Evolutionary conservation across 208 protist species (phyloP), one percentile per base, ranked within the genome.

Genomic region (Leishmania martiniquensis): DNA sequence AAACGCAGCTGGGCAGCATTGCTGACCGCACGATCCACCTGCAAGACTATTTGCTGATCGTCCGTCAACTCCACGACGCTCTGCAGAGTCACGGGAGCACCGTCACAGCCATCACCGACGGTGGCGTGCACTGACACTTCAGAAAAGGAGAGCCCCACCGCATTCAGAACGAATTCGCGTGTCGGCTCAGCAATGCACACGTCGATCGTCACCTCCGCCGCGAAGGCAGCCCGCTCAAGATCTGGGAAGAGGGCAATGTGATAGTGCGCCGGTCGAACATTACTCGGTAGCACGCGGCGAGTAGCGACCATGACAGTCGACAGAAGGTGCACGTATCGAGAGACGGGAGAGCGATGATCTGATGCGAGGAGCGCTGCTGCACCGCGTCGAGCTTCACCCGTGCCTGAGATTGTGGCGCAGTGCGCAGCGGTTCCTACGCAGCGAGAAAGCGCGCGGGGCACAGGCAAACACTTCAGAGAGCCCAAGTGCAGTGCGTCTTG

Each of bases 211-310:
- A 97, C 90, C 37, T 76, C 70, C 13, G 90, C 91, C 6, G 60
- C 52, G 79, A 96, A 97, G n/a, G 83, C 86, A 70, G 93, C 91
- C 22, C 72, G 66, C 15, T 89, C 86, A 39, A 97, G 89, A 51
- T 95, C 86, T n/a, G 85, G 85, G 4, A 62, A 75, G 42, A 97
- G 82, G 73, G 78, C 71, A 2, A 97, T 68, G 45, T 89, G 88
- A 71, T 97, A 97, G 78, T 92, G 81, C 20, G 67, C 75, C 17
- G 92, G 89, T 63, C 42, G 80, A 55, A 90, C 87, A 54, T 75
- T 82, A n/a, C 42, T 75, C 13, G 92, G 89, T 59, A 96, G 80
- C 66, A 94, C 74, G 75, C 92, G 86, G 71, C 88, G 86, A n/a
- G 77, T 69, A 4, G 45, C 51, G 9, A 77, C 15, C 75, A 86